phyloP scores from a whole-genome alignment of 495 filamentous ascomycete genomes.

The Annulohypoxylon maeteangense region DNA sequence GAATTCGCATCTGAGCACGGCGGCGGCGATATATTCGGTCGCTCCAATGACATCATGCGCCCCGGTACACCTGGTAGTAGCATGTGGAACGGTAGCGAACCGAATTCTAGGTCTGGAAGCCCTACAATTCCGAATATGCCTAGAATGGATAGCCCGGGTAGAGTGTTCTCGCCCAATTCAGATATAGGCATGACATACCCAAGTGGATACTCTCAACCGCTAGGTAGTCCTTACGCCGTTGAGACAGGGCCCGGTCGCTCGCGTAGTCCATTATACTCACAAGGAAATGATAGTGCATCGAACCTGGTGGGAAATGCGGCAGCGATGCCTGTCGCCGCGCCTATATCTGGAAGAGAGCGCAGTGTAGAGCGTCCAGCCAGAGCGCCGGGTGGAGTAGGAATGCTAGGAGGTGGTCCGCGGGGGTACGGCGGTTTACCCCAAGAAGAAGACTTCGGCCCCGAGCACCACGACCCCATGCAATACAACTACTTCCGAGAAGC shows the following conservation, averaged over 20 bases:
- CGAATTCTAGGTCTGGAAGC: slow-evolving; percentile 54
- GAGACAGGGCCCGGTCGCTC: slow-evolving; percentile 20
- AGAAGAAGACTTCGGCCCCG: slow-evolving; percentile 45
- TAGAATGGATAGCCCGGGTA: slow-evolving; percentile 34
- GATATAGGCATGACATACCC: slow-evolving; percentile 46
- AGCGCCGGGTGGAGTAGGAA: slow-evolving; percentile 50
- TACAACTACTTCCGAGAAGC: slow-evolving; percentile 53
- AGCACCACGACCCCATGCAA: slow-evolving; percentile 51
- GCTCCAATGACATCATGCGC: slow-evolving; percentile 71
- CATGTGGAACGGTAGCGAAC: slow-evolving; percentile 52
- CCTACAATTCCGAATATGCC: slow-evolving; percentile 48
- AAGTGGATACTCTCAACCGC: slow-evolving; percentile 40
- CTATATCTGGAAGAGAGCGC: slow-evolving; percentile 47
- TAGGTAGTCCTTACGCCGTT: slow-evolving; percentile 35
- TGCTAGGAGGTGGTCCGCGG: slow-evolving; percentile 62
- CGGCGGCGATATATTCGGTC: slow-evolving; percentile 78
- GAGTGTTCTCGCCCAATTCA: slow-evolving; percentile 36
- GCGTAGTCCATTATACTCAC: slow-evolving; percentile 53
- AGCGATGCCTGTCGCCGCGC: slow-evolving; percentile 52
- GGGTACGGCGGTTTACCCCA: slow-evolving; percentile 66
- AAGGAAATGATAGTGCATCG: slow-evolving; percentile 57
- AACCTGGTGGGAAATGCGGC: slow-evolving; percentile 57
- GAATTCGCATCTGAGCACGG: slow-evolving; percentile 91
- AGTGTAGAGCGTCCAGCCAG: slow-evolving; percentile 45
- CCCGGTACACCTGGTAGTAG: slow-evolving; percentile 73